Base-by-base conservation (phyloP, 768 basidiomycete species). In the Leccinum uliginosum region DNA sequence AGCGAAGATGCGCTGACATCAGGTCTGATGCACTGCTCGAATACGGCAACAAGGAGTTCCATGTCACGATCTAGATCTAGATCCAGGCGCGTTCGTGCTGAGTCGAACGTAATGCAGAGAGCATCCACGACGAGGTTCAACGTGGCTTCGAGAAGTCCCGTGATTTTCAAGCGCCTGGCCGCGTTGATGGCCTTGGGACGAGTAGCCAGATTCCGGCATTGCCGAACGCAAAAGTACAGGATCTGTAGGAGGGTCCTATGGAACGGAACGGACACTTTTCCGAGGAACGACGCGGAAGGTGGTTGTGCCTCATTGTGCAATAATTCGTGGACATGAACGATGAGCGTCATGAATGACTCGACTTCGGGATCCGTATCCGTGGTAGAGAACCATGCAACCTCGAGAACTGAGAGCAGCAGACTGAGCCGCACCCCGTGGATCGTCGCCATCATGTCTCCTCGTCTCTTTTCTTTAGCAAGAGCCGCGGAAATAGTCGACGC, bases 391-490 rank as follows among this genome's bases (percentile, higher is more conserved):
- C 91, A 89, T 0, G 83, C 83, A 4, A 89, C 78, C 62, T 97
- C 90, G n/a, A 93, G 75, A 50, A 95, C 69, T 0, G 86, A 80
- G 23, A 93, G 77, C 2, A 97, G 76, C 2, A 96, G 76, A 4
- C 82, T 79, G 23, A 98, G 73, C 30, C 92, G 79, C 23, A 87
- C 82, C 2, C 83, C 80, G 60, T 98, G 93, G 15, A 94, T 84
- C 1, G 82, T 80, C 0, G 87, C 79, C 84, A 94, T 89, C 81
- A 94, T 88, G 56, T 93, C 87, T 0, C 94, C 94, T 5, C 75
- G 77, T 32, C 92, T 81, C 38, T 72, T 77, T 71, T 95, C 94
- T 19, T 69, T 69, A 0, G 89, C 81, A 27, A 93, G 81, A 46
- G 80, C 80, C 23, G 75, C 80, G 4, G 91, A 89, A 9, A 91